A percentile compares a stretch with the other conserved stretches of the same genome.
phyloP scores from a whole-genome alignment of 2,329 filamentous ascomycete species.

The Purpureocillium takamizusanense region DNA sequence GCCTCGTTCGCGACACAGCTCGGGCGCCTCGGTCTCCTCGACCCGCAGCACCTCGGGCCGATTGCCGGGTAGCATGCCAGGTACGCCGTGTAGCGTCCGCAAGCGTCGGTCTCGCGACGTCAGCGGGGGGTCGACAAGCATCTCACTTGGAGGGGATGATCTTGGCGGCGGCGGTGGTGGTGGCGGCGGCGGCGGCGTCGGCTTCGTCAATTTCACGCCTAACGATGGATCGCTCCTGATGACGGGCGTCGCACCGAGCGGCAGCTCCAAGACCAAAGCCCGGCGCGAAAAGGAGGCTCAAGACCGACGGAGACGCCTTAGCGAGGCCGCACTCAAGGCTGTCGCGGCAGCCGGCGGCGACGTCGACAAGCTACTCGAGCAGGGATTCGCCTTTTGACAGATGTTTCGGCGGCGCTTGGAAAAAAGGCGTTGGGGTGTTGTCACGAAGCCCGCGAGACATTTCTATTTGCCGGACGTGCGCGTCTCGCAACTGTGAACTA shows the following conservation, averaged over 20 bases:
- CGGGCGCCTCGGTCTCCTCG: slow-evolving; percentile 26
- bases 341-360: slow-evolving; percentile 65
- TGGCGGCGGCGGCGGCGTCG: slow-evolving; percentile 26
- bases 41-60: slow-evolving; percentile 25
- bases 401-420: no score
- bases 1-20: slow-evolving; percentile 27
- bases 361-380: slow-evolving; percentile 41
- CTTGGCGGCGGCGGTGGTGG: slow-evolving; percentile 13
- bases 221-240: slow-evolving; percentile 70
- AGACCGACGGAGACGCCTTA: slow-evolving; percentile 63
- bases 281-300: slow-evolving; percentile 77
- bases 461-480: no score
- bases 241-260: slow-evolving; percentile 83
- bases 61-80: slow-evolving; percentile 22
- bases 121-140: slow-evolving; percentile 15
- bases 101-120: slow-evolving; percentile 28
- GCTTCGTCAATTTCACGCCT: slow-evolving; percentile 88
- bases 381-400: slow-evolving; percentile 38
- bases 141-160: slow-evolving; percentile 12
- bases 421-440: not conserved
- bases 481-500: not conserved
- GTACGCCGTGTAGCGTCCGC: slow-evolving; percentile 29
- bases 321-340: slow-evolving; percentile 59
- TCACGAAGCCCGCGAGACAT: no score
- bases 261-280: slow-evolving; percentile 91